Conservation (phyloP, 2,329 filamentous ascomycete species). For the Exophiala aquamarina region DNA sequence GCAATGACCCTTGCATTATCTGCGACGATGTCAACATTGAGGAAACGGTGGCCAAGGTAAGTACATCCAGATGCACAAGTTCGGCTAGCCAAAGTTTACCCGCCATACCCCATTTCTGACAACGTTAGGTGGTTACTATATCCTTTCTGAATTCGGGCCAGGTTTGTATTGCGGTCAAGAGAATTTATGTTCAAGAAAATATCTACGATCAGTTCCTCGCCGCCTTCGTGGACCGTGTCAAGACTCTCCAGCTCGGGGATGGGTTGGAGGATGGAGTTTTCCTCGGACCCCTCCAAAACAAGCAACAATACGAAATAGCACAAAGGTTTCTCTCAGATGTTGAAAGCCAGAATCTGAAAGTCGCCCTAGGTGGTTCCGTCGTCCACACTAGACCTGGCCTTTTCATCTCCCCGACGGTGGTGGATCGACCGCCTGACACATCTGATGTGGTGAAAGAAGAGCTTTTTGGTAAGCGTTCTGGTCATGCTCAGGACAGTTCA, state of each 20-base stretch:
- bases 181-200: slow-evolving; percentile 62
- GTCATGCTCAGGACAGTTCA: slow-evolving; percentile 40
- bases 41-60: slow-evolving; percentile 62
- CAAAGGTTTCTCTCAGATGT: slow-evolving; percentile 57
- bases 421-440: slow-evolving; percentile 57
- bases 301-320: slow-evolving; percentile 63
- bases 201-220: slow-evolving; percentile 64
- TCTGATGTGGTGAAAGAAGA: slow-evolving; percentile 59
- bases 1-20: slow-evolving; percentile 64
- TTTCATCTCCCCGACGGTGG: slow-evolving; percentile 60
- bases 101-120: too few relatives aligned
- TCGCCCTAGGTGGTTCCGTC: slow-evolving; percentile 51
- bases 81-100: slow-evolving; percentile 33
- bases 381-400: slow-evolving; percentile 46
- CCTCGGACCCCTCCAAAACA: slow-evolving; percentile 65
- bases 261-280: slow-evolving; percentile 42
- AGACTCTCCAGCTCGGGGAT: slow-evolving; percentile 35
- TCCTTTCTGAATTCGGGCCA: slow-evolving; percentile 57
- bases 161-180: slow-evolving; percentile 65
- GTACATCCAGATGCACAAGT: slow-evolving; percentile 63
- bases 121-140: slow-evolving; percentile 9
- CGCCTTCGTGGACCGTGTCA: slow-evolving; percentile 59
- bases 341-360: slow-evolving; percentile 53
- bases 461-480: slow-evolving; percentile 48
- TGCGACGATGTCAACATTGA: slow-evolving; percentile 67